Base-by-base conservation (phyloP, 306 rosid genomes). In the Vachellia pachyceras region DNA sequence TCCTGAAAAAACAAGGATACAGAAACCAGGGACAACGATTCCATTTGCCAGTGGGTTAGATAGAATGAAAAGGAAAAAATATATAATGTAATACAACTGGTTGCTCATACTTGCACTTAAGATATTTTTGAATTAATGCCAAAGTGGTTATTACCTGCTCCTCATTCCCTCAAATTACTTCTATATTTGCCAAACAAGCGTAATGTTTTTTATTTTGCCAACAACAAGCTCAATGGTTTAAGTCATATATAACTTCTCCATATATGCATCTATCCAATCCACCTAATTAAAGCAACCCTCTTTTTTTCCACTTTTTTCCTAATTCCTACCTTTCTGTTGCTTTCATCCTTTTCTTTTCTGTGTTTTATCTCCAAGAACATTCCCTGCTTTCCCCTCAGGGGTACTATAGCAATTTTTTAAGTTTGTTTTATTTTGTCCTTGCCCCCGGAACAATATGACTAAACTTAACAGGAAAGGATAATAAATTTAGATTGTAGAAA, bases 81-180 rank as follows among this genome's bases (percentile, higher is more conserved):
- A 55, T n/a, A 20, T n/a, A 20, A 10, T 9, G 73, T 10, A 20
- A 23, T n/a, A 41, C 18, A 68, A 17, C 18, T 68, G 17, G 73
- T 5, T 68, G 18, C 35, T n/a, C 14, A 68, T 68, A 64, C 42
- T 35, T 64, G 22, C 69, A 64, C 8, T 14, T 35, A 3, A 4
- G 18, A 35, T 64, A 14, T 67, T 39, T 18, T 67, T 68, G 33
- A 68, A 68, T 50, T 68, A 18, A 41, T 83, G 65, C 25, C 49
- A 74, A 70, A 55, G 65, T 67, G 14, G 82, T 63, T 17, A 7
- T 73, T 29, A 75, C 80, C 81, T 75, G 82, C 85, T 87, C 82
- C 77, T 67, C 85, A 45, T 23, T 76, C 63, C 25, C 12, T 55
- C 11, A 54, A 42, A 33, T 33, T 58, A 39, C 40, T 58, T 58